Evolutionary conservation across 2,329 filamentous ascomycete genomes (phyloP).

Genomic region (Diaporthe humulicola): DNA sequence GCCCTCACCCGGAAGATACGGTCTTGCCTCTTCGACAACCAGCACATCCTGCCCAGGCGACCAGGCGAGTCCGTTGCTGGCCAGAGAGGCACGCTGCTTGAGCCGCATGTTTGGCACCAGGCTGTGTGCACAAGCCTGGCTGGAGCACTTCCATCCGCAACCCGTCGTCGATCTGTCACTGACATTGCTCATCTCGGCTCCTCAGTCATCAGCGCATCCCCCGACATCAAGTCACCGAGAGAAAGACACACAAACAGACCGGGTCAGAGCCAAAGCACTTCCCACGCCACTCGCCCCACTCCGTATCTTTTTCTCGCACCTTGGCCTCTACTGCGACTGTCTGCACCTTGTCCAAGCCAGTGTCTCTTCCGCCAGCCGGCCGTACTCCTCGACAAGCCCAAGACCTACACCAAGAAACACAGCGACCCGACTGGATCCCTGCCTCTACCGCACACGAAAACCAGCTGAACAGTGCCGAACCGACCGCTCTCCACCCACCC

Average conservation of each 20-base stretch:
- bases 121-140: background rate
- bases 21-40: background rate
- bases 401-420: slow-evolving; percentile 18
- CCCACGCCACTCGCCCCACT: background rate
- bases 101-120: background rate
- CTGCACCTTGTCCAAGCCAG: background rate
- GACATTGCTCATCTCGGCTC: background rate
- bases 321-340: background rate
- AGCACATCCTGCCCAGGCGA: background rate
- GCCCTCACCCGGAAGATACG: background rate
- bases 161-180: slow-evolving; percentile 3
- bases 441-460: slow-evolving; percentile 21
- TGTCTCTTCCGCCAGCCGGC: slow-evolving; percentile 2
- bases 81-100: background rate
- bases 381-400: slow-evolving; percentile 19
- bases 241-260: background rate
- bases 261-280: background rate
- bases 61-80: background rate
- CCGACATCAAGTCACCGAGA: slow-evolving; percentile 8
- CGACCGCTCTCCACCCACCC: slow-evolving; percentile 18
- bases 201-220: slow-evolving; percentile 8
- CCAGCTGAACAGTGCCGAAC: slow-evolving; percentile 37
- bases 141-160: background rate
- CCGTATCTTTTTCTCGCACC: background rate
- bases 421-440: background rate